These are phyloP conservation scores for Coemansia sp. DNA, from an alignment of 192 early-diverging fungal species.

Conservation along the genomic window DNA sequence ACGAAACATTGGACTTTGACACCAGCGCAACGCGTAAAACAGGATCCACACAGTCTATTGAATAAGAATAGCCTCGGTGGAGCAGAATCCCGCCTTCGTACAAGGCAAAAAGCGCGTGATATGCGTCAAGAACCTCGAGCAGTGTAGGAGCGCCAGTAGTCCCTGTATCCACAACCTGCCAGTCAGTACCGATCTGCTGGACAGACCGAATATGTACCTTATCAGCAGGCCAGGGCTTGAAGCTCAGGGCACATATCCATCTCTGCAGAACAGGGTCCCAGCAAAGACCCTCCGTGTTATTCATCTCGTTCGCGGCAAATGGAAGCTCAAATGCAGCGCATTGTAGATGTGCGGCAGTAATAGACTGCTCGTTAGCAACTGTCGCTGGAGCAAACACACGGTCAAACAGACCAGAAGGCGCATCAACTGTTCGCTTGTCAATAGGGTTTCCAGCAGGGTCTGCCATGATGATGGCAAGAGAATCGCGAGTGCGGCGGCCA, in stretches of 20 bases:
- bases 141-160: slow-evolving; percentile 1
- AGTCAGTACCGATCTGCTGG: slow-evolving; percentile 5
- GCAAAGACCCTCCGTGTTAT: background rate
- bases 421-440: slow-evolving; percentile 55
- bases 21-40: slow-evolving; percentile 24
- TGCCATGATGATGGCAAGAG: slow-evolving; percentile 64
- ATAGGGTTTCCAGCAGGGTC: slow-evolving; percentile 44
- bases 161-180: slow-evolving; percentile 17
- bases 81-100: slow-evolving; percentile 50
- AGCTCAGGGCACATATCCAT: slow-evolving; percentile 22
- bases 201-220: slow-evolving; percentile 33
- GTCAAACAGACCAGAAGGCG: slow-evolving; percentile 58
- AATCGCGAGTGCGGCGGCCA: slow-evolving; percentile 61
- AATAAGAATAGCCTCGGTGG: slow-evolving; percentile 30
- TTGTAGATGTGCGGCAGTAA: slow-evolving; percentile 62
- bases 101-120: slow-evolving; percentile 30
- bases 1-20: slow-evolving; percentile 20
- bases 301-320: background rate
- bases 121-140: slow-evolving; percentile 44
- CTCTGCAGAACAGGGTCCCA: slow-evolving; percentile 14
- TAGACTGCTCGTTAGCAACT: slow-evolving; percentile 42
- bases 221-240: slow-evolving; percentile 40
- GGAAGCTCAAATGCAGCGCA: slow-evolving; percentile 72
- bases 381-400: slow-evolving; percentile 25
- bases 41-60: slow-evolving; percentile 27